Evolutionary conservation across 164 flowering plant species (phyloP).

Genomic region (Santalum album): DNA sequence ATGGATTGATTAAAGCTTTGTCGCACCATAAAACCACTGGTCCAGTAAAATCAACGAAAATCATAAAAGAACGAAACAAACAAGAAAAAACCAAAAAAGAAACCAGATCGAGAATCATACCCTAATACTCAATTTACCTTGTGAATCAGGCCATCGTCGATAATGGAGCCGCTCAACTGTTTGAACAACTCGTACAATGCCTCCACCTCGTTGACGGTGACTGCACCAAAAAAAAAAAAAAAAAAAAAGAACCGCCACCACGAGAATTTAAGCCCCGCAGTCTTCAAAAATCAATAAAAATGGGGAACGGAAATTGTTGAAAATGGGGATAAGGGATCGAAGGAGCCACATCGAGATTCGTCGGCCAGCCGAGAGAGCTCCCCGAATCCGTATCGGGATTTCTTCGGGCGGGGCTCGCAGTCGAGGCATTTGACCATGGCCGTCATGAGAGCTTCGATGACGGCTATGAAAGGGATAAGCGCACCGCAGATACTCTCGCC

Average conservation of each 20-base stretch:
- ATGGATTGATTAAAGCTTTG: too few species aligned
- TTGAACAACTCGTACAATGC: slow-evolving; percentile 54
- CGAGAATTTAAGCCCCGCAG: neutral
- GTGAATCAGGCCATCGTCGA: slow-evolving; percentile 52
- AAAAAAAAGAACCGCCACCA: neutral
- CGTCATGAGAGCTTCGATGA: slow-evolving; percentile 22
- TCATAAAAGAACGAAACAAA: too few species aligned
- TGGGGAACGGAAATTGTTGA: neutral
- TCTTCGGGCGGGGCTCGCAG: slow-evolving; percentile 3
- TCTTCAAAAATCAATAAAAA: neutral
- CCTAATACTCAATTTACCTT: too few species aligned
- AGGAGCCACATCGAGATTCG: slow-evolving; percentile 34
- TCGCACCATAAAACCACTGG: too few species aligned
- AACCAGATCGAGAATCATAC: too few species aligned
- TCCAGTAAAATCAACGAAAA: too few species aligned
- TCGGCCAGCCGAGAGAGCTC: slow-evolving; percentile 34
- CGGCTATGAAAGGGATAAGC: slow-evolving; percentile 31
- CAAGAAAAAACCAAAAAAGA: too few species aligned
- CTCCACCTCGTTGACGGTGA: slow-evolving; percentile 52
- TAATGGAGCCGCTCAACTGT: slow-evolving; percentile 44
- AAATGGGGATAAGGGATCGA: neutral
- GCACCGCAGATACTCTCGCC: slow-evolving; percentile 41
- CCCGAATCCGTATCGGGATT: neutral
- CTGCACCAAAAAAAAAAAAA: slow-evolving; percentile 27
- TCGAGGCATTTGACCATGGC: slow-evolving; percentile 28